phyloP scores from a whole-genome alignment of 495 filamentous ascomycete species.

The Tuber borchii region DNA sequence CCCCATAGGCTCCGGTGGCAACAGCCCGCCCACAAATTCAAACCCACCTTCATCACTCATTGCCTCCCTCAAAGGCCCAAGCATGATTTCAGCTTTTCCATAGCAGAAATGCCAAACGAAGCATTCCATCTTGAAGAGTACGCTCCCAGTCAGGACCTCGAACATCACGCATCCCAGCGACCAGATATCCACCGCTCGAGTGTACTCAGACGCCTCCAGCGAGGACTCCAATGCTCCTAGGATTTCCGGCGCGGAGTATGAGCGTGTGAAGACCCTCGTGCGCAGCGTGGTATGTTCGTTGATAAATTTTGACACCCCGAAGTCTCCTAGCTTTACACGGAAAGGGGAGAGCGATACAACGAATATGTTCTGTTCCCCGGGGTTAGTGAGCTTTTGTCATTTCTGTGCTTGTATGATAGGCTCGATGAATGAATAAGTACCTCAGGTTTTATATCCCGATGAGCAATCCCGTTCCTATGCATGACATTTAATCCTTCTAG shows the following conservation, averaged over 20 bases:
- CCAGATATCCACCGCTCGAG: conserved; percentile 15
- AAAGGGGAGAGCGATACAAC: conserved; percentile 34
- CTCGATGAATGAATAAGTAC: conserved; percentile 41
- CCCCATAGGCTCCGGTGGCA: conserved; percentile 1
- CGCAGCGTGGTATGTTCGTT: conserved; percentile 33
- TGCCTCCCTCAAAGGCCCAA: neutral
- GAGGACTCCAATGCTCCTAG: conserved; percentile 5
- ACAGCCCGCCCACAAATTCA: conserved; percentile 2
- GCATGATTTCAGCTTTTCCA: neutral
- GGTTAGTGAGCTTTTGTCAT: neutral
- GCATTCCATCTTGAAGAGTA: neutral
- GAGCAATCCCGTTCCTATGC: conserved; percentile 49
- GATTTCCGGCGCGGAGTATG: conserved; percentile 46
- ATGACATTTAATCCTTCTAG: conserved; percentile 47
- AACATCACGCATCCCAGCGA: conserved; percentile 12
- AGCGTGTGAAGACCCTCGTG: conserved; percentile 42
- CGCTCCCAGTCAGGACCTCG: neutral
- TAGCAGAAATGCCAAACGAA: neutral
- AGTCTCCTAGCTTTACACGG: conserved; percentile 52
- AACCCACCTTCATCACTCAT: neutral
- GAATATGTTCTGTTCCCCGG: conserved; percentile 42
- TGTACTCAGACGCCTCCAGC: conserved; percentile 10
- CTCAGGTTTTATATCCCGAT: conserved; percentile 51
- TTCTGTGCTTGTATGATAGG: conserved; percentile 16
- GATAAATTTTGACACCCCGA: conserved; percentile 48